Evolutionary conservation across 371 early-diverging fungal species (phyloP).

Genomic region (Mortierella sp.): DNA sequence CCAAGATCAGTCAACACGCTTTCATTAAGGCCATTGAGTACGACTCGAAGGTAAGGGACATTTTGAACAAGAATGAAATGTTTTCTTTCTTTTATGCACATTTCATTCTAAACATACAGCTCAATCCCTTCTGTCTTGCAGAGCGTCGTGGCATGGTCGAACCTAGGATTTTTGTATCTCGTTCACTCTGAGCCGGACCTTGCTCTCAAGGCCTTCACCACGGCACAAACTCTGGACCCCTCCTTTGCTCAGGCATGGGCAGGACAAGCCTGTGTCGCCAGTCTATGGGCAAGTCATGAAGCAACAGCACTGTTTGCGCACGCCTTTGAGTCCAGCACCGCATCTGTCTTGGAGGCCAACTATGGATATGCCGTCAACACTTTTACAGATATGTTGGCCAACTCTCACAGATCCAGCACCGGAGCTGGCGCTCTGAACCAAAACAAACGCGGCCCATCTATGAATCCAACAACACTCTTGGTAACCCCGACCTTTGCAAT

Average conservation of each 20-base stretch:
- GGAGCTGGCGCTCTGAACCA: not conserved
- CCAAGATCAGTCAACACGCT: slow-evolving; percentile 84
- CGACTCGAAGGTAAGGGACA: slow-evolving; percentile 65
- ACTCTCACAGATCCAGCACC: slow-evolving; percentile 18
- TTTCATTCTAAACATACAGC: too few relatives aligned
- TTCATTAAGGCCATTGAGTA: slow-evolving; percentile 83
- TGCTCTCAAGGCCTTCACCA: slow-evolving; percentile 79
- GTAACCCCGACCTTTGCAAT: slow-evolving; percentile 74
- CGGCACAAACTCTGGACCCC: slow-evolving; percentile 83
- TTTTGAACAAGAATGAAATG: too few relatives aligned
- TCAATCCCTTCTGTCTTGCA: slow-evolving; percentile 18
- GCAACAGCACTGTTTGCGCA: slow-evolving; percentile 78
- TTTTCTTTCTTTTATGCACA: too few relatives aligned
- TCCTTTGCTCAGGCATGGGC: slow-evolving; percentile 86
- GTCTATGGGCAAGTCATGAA: slow-evolving; percentile 65
- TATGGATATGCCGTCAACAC: slow-evolving; percentile 76
- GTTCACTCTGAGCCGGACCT: slow-evolving; percentile 80
- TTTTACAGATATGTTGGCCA: slow-evolving; percentile 54
- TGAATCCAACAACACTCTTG: slow-evolving; percentile 37
- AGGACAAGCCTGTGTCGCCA: slow-evolving; percentile 85
- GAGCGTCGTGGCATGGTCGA: slow-evolving; percentile 81
- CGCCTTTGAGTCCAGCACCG: slow-evolving; percentile 72
- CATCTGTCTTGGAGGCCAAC: slow-evolving; percentile 70
- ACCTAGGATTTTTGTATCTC: slow-evolving; percentile 87
- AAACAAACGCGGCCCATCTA: slow-evolving; percentile 9